phyloP scores from a whole-genome alignment of 176 grass and related monocot species.

The Aegilops longissima region DNA sequence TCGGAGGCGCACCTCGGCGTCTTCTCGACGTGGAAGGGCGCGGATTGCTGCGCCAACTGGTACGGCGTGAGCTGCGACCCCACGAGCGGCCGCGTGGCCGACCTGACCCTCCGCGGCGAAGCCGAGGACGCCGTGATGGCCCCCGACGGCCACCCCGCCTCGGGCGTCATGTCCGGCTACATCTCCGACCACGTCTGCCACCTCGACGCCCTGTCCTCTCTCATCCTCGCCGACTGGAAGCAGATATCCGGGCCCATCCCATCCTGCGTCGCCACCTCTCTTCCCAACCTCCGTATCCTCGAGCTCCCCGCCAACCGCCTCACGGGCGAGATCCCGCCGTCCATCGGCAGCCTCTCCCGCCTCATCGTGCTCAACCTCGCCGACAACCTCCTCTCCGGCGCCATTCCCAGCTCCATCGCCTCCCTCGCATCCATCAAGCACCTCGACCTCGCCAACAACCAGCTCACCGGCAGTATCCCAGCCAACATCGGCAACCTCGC shows the following conservation, averaged over 20 bases:
- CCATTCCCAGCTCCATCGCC: conserved; percentile 49
- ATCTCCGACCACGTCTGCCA: conserved; percentile 78
- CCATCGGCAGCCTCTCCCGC: conserved; percentile 57
- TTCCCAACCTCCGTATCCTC: conserved; percentile 64
- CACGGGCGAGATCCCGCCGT: conserved; percentile 56
- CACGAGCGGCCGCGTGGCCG: conserved; percentile 57
- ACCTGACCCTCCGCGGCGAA: conserved; percentile 81
- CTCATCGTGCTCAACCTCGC: conserved; percentile 94
- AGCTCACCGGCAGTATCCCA: conserved; percentile 58
- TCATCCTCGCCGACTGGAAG: conserved; percentile 95
- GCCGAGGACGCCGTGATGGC: conserved; percentile 75
- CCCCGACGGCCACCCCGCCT: conserved; percentile 44
- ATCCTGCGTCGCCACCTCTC: conserved; percentile 64
- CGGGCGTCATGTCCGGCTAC: conserved; percentile 90
- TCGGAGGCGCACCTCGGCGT: conserved; percentile 73
- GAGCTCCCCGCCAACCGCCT: conserved; percentile 85
- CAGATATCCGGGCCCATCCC: conserved; percentile 73
- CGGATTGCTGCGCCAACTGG: conserved; percentile 81
- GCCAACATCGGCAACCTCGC: conserved; percentile 44
- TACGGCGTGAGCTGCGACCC: conserved; percentile 96
- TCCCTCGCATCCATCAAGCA: conserved; percentile 61
- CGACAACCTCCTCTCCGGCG: conserved; percentile 63
- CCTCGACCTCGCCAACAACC: conserved; percentile 89
- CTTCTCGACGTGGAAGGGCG: conserved; percentile 74
- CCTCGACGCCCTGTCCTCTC: conserved; percentile 59